Evolutionary conservation across 768 basidiomycete species (phyloP).

Genomic region (Suillus lakei): DNA sequence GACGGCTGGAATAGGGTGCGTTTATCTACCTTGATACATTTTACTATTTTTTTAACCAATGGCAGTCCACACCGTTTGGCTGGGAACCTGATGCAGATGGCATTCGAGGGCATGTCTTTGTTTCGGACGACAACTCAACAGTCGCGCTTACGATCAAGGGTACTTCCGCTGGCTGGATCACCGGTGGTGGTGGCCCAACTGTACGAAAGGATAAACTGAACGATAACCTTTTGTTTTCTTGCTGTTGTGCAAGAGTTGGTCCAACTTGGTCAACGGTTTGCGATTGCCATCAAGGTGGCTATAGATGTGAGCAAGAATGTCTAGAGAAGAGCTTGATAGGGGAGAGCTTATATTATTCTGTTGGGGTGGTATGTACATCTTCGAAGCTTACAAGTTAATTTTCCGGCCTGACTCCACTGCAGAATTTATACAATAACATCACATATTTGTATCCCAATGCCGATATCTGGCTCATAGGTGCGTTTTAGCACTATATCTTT

Average conservation of each 20-base stretch:
- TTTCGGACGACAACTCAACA: constrained; percentile 80
- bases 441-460: constrained; percentile 89
- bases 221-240: constrained; percentile 94
- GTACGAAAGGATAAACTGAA: constrained; percentile 90
- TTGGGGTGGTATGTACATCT: constrained; percentile 69
- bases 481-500: constrained; percentile 20
- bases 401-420: neutral
- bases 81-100: constrained; percentile 93
- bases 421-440: constrained; percentile 95
- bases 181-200: constrained; percentile 82
- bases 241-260: constrained; percentile 95
- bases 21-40: constrained; percentile 5
- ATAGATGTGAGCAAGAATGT: constrained; percentile 82
- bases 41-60: neutral
- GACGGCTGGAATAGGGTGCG: constrained; percentile 67
- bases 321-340: constrained; percentile 77
- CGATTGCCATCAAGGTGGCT: constrained; percentile 76
- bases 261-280: constrained; percentile 95
- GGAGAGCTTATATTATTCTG: constrained; percentile 87
- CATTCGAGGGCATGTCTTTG: constrained; percentile 90
- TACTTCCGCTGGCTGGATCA: constrained; percentile 75
- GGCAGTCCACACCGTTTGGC: constrained; percentile 75
- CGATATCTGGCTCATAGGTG: constrained; percentile 86
- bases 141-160: constrained; percentile 92
- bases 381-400: constrained; percentile 2